Conservation (phyloP, 352 stramenopile genomes). For the Phytophthora sansomeana region DNA sequence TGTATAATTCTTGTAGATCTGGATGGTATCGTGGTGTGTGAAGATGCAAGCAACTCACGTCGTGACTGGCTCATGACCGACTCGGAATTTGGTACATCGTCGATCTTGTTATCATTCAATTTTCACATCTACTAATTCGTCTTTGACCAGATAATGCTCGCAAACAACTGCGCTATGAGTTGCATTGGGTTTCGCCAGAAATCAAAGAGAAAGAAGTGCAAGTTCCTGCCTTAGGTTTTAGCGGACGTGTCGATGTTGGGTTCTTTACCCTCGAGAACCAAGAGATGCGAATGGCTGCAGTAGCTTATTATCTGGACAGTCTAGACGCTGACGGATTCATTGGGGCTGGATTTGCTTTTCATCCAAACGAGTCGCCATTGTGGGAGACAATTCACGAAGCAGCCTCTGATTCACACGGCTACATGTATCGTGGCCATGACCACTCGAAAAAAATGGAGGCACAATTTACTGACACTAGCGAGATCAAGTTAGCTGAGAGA, state of each 20-base stretch:
- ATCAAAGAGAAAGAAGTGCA: slow-evolving; percentile 23
- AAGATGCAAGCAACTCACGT: slow-evolving; percentile 27
- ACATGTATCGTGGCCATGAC: slow-evolving; percentile 31
- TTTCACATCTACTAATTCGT: neutral
- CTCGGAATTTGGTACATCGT: slow-evolving; percentile 32
- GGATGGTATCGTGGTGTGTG: slow-evolving; percentile 34
- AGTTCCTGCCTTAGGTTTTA: slow-evolving; percentile 41
- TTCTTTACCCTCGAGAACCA: slow-evolving; percentile 60
- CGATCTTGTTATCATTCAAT: neutral
- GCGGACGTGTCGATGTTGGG: slow-evolving; percentile 33
- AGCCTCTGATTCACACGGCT: slow-evolving; percentile 11
- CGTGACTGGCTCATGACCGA: slow-evolving; percentile 37
- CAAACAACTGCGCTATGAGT: slow-evolving; percentile 57
- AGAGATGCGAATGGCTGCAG: slow-evolving; percentile 45
- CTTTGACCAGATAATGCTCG: slow-evolving; percentile 57
- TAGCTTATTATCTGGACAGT: slow-evolving; percentile 65
- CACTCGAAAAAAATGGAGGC: slow-evolving; percentile 7
- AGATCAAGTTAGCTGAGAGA: slow-evolving; percentile 15
- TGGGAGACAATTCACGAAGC: slow-evolving; percentile 45
- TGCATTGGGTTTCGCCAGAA: slow-evolving; percentile 43
- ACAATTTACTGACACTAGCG: neutral
- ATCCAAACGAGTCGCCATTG: slow-evolving; percentile 40
- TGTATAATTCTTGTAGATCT: slow-evolving; percentile 21
- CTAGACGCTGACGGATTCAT: slow-evolving; percentile 61
- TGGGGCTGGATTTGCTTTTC: slow-evolving; percentile 55